These are phyloP conservation scores for Nicotiana obtusifolia DNA, from an alignment of 257 asterid genomes.

Conservation along the genomic window DNA sequence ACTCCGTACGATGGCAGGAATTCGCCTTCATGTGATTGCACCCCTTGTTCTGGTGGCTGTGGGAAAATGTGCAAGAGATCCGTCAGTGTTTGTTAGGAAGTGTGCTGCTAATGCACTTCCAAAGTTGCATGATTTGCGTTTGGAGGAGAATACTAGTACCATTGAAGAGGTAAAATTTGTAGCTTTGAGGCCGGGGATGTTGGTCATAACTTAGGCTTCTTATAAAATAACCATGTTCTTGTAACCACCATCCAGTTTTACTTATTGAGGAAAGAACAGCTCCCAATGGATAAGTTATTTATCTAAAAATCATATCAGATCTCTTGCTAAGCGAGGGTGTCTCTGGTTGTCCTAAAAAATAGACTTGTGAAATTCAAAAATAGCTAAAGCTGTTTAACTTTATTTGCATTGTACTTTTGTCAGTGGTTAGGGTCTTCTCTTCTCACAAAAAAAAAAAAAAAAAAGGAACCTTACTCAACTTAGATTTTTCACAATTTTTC, in stretches of 20 bases:
- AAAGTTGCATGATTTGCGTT: conserved; percentile 81
- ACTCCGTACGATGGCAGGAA: conserved; percentile 97
- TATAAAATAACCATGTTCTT: neutral
- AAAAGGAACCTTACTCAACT: neutral
- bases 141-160: conserved; percentile 67
- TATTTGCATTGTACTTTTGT: neutral
- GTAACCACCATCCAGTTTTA: neutral
- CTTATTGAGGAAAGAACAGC: conserved; percentile 1
- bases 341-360: neutral
- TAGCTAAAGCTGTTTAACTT: neutral
- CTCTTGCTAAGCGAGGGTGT: neutral
- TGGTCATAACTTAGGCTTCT: neutral
- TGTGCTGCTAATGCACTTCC: conserved; percentile 96
- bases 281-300: neutral
- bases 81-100: conserved; percentile 91
- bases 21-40: conserved; percentile 82
- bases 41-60: conserved; percentile 77
- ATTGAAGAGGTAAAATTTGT: conserved; percentile 69
- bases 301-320: neutral
- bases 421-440: neutral
- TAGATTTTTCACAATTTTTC: neutral
- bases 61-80: conserved; percentile 89
- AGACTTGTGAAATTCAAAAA: neutral
- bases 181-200: conserved; percentile 5
- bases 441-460: neutral